Base-by-base conservation (phyloP, 2,329 filamentous ascomycete species). In the Diplocarpon rosae region DNA sequence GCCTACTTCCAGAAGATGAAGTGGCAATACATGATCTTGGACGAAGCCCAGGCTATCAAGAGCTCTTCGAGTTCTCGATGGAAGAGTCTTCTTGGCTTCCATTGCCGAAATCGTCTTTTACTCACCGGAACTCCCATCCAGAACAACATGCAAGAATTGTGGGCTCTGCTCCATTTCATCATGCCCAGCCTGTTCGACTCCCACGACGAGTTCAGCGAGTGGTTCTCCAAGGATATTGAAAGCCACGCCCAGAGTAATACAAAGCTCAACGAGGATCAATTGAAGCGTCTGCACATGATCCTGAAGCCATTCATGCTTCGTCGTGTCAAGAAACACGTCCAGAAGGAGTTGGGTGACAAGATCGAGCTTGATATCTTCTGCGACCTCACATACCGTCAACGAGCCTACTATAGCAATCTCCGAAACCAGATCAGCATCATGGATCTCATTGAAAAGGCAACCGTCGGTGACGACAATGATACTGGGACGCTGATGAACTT, bases 1-100 rank as follows among this genome's bases (percentile, higher is more conserved):
- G 82, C 88, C 48, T 98, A 98, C 65, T 96, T 98, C 69, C 90
- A 95, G 66, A 96, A 96, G 71, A 92, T 98, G 74, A 85, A 85
- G 57, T 98, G 92, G 92, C 92, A 96, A 67, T 96, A 98, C 70
- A 98, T 98, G 92, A 95, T 98, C 64, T 76, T 98, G 33, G 92
- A 98, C 57, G 92, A 98, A 66, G 92, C 92, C 1, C 92, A 98
- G 63, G 92, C 92, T 54, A 96, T 98, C 78, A 98, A 98, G 71
- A 95, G 89, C 50, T 95, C 92, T 0, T 80, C 85, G 59, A 95
- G 88, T 69, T 95, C 89, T 13, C 79, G 92, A 60, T 98, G 92
- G 92, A 98, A 96, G 75, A 89, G 84, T 54, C 66, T 98, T 52
- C 72, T 98, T 37, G 84, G 83, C 40, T 96, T 96, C 72, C 85